Base-by-base conservation (phyloP, 495 filamentous ascomycete genomes). In the Terfezia boudieri region DNA sequence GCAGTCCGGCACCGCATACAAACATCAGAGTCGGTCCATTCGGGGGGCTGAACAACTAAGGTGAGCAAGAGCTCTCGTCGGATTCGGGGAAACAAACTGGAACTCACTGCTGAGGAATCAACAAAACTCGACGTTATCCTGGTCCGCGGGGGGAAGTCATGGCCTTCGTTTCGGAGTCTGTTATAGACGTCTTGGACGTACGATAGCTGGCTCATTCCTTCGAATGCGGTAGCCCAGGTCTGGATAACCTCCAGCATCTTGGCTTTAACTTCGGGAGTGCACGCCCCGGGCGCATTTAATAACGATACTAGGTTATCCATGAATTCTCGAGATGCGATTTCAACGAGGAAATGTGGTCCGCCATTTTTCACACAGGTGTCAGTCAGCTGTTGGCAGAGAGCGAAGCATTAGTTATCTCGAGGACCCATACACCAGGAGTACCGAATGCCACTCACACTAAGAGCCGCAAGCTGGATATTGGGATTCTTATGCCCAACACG, bases 351-450 rank as follows among this genome's bases (percentile, higher is more conserved):
- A 68, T 98, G 90, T n/a, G 81, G 78, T 49, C 90, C 90, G 23
- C 90, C 90, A 69, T 98, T 98, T 68, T 98, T 98, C 36, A 96
- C 89, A 64, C 90, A 96, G 7, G 90, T 96, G 71, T 98, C 90
- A 36, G 89, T 94, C 57, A 98, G 81, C 80, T 79, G 65, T 32
- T 32, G 26, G 26, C 26, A 49, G 50, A 62, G 56, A 55, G 16
- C 60, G 50, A 53, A 7, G 52, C 7, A 37, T 61, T 53, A 59
- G 59, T 55, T 43, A 43, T 26, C 16, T 36, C 57, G 20, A 17
- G 37, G 48, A 55, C 61, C 22, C n/a, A 50, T 22, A 8, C 36
- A 8, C 32, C 9, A 11, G 20, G 36, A 38, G 20, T 4, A 55
- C 49, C 35, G 26, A 32, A 32, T 32, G 26, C 26, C 26, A 35